phyloP scores from a whole-genome alignment of 805 yeast genomes.

The Candida nanaspora region DNA sequence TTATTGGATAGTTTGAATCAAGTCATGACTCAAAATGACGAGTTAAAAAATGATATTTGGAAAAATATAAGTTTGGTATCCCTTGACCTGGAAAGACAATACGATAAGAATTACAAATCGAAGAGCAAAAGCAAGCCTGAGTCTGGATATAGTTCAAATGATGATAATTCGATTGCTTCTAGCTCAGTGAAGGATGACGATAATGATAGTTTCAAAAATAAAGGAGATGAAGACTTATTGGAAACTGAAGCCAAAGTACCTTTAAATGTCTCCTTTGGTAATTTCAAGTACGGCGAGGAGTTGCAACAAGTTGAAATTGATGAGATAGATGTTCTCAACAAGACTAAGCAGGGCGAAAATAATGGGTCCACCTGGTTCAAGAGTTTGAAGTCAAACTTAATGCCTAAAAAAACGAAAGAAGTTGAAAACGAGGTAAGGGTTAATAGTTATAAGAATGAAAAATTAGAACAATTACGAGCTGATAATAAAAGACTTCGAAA shows the following conservation, averaged over 20 bases:
- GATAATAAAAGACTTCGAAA: constrained; percentile 10
- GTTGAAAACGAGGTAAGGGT: not conserved
- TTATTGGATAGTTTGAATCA: constrained; percentile 16
- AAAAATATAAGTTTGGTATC: constrained; percentile 13
- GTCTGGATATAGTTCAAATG: too few relatives aligned
- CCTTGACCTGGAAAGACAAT: constrained; percentile 1
- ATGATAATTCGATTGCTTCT: too few relatives aligned
- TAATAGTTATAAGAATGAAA: constrained; percentile 2
- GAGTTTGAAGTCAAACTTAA: constrained; percentile 3
- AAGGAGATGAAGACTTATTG: not conserved
- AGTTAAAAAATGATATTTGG: constrained; percentile 21
- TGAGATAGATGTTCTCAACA: not conserved
- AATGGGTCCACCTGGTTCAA: constrained; percentile 2
- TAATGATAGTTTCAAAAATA: not conserved
- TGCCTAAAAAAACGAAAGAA: not conserved
- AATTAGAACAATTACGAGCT: constrained; percentile 1
- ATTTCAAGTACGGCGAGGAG: constrained; percentile 4
- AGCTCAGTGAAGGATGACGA: not conserved
- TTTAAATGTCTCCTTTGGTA: not conserved
- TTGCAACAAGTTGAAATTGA: not conserved
- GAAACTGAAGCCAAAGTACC: not conserved
- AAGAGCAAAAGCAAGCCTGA: not conserved
- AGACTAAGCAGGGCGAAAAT: too few relatives aligned
- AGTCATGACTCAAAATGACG: constrained; percentile 12
- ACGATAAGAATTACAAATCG: constrained; percentile 1